Evolutionary conservation across 2,329 filamentous ascomycete genomes (phyloP).

Genomic region (Hypoxylon sp.): DNA sequence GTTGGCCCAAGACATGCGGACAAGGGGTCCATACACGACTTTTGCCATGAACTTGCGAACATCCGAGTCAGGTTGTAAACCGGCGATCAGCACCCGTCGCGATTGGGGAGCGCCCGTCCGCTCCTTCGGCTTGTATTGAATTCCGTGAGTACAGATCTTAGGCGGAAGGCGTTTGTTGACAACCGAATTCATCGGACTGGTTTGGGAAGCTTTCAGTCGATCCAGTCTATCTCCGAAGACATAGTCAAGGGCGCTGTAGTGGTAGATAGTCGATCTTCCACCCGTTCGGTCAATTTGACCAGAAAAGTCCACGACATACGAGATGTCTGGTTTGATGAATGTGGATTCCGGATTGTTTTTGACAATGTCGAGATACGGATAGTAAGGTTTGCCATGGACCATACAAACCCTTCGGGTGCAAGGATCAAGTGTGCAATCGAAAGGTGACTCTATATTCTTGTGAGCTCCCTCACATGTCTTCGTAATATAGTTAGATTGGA

Average conservation of each 20-base stretch:
- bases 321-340: not conserved
- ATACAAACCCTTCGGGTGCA: slow-evolving; percentile 7
- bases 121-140: slow-evolving; percentile 6
- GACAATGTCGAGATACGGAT: too few relatives aligned
- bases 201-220: not conserved
- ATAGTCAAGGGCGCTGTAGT: not conserved
- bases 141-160: not conserved
- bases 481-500: not conserved
- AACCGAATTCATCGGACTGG: not conserved
- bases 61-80: not conserved
- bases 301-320: too few relatives aligned
- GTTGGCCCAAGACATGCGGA: not conserved
- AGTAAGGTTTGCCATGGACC: slow-evolving; percentile 4
- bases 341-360: too few relatives aligned
- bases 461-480: not conserved
- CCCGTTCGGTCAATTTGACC: too few relatives aligned
- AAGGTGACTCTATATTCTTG: not conserved
- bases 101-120: slow-evolving; percentile 2
- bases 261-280: not conserved
- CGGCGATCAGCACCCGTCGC: slow-evolving; percentile 38
- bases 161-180: not conserved
- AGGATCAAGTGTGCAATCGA: not conserved
- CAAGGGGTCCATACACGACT: slow-evolving; percentile 39
- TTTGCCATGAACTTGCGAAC: slow-evolving; percentile 22
- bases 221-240: not conserved